These are phyloP conservation scores for Leccinum olivaceopallidum DNA, from an alignment of 768 basidiomycete genomes.

Conservation along the genomic window DNA sequence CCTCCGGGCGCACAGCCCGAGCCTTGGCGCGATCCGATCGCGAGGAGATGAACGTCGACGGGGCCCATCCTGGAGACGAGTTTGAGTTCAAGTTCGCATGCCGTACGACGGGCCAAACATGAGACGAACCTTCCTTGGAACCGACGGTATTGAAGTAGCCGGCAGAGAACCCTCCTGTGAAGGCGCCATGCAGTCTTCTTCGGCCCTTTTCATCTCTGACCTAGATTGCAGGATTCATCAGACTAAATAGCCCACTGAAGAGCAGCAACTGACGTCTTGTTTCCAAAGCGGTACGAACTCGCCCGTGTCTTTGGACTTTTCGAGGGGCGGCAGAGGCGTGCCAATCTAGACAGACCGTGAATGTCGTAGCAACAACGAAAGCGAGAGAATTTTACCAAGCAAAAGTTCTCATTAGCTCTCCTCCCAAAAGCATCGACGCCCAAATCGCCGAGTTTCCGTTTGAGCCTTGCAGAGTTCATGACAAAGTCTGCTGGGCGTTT, in stretches of 20 bases:
- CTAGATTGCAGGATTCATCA: constrained; percentile 38
- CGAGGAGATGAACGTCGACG: constrained; percentile 91
- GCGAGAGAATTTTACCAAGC: constrained; percentile 51
- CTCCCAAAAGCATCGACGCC: constrained; percentile 71
- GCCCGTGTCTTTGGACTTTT: constrained; percentile 87
- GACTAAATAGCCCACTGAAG: constrained; percentile 20
- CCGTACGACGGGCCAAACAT: background rate
- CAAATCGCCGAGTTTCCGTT: constrained; percentile 81
- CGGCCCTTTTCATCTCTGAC: constrained; percentile 94
- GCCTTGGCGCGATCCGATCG: constrained; percentile 68
- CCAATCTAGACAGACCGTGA: constrained; percentile 64
- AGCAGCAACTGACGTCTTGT: constrained; percentile 71
- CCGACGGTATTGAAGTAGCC: constrained; percentile 97
- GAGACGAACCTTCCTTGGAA: constrained; percentile 80
- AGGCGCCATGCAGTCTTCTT: constrained; percentile 93
- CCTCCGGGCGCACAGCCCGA: constrained; percentile 69
- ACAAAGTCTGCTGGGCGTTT: background rate
- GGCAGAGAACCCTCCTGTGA: constrained; percentile 97
- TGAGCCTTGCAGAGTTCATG: constrained; percentile 60
- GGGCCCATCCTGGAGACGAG: constrained; percentile 81
- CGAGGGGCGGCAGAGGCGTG: constrained; percentile 91
- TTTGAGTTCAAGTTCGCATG: background rate
- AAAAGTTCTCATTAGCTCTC: constrained; percentile 82
- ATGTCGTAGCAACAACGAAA: background rate
- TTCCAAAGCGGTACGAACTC: constrained; percentile 99